phyloP scores from a whole-genome alignment of 2,329 filamentous ascomycete species.

The Teratosphaeria gauchensis region DNA sequence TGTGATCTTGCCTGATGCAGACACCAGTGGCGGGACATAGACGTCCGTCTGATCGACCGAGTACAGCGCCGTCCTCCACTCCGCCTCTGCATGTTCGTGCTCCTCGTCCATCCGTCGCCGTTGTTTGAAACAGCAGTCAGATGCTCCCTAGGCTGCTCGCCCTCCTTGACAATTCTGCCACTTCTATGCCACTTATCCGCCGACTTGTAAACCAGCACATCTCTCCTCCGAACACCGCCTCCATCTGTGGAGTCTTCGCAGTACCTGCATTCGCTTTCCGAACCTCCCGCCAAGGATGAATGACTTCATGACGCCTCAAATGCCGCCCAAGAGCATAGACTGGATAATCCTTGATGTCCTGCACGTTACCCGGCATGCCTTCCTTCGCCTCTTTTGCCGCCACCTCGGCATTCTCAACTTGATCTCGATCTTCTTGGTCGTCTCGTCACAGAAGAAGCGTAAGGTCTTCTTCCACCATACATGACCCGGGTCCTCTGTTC shows the following conservation, averaged over 20 bases:
- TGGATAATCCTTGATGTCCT: conserved; percentile 33
- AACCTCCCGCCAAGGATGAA: conserved; percentile 60
- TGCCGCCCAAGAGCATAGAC: conserved; percentile 69
- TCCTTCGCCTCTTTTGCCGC: conserved; percentile 62
- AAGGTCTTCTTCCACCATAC: conserved; percentile 46
- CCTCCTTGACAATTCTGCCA: conserved; percentile 66
- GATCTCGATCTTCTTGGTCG: conserved; percentile 53
- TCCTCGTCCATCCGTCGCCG: conserved; percentile 20
- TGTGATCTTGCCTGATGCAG: conserved; percentile 56
- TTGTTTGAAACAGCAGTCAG: conserved; percentile 24
- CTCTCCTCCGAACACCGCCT: conserved; percentile 69
- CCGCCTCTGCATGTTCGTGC: conserved; percentile 29
- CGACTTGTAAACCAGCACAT: conserved; percentile 69
- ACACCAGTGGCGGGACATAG: conserved; percentile 66
- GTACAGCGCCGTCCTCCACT: conserved; percentile 49
- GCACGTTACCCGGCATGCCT: conserved; percentile 37
- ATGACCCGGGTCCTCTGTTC: conserved; percentile 41
- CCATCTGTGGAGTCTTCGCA: conserved; percentile 48
- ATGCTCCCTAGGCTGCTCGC: conserved; percentile 76
- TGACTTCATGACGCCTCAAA: conserved; percentile 73
- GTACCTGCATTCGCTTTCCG: conserved; percentile 66
- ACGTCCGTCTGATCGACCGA: conserved; percentile 54
- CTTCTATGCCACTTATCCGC: conserved; percentile 80
- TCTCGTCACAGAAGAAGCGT: conserved; percentile 32
- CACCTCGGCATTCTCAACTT: conserved; percentile 74